phyloP scores from a whole-genome alignment of 2,329 filamentous ascomycete genomes.

The Ceratocystis ficicola region DNA sequence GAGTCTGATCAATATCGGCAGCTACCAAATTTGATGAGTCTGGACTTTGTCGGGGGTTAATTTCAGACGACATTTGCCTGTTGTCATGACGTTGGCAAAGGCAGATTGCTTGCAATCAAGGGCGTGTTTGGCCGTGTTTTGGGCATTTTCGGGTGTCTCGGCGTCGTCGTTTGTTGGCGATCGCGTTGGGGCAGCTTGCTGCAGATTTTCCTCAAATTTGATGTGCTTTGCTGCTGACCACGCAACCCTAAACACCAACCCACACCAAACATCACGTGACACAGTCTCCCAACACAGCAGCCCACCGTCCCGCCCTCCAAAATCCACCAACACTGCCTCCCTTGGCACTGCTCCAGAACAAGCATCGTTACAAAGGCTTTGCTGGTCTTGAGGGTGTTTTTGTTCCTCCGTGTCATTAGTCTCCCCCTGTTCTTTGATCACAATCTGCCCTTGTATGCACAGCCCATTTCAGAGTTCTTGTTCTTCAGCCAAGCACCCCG shows the following conservation, averaged over 20 bases:
- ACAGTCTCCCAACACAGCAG: no score
- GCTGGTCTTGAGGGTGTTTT: slow-evolving; percentile 6
- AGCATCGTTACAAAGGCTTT: not conserved
- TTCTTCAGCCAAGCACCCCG: not conserved
- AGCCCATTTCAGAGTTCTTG: not conserved
- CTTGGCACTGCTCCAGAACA: not conserved
- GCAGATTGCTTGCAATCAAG: no score
- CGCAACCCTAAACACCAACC: not conserved
- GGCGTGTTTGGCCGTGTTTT: not conserved
- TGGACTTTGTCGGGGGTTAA: not conserved
- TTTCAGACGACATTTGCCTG: slow-evolving; percentile 6
- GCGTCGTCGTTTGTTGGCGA: not conserved
- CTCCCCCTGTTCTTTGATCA: slow-evolving; percentile 4
- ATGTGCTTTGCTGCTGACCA: no score
- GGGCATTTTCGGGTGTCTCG: not conserved
- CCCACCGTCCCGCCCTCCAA: not conserved
- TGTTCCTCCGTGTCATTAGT: slow-evolving; percentile 9
- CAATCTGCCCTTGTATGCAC: slow-evolving; percentile 8
- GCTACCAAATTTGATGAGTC: not conserved
- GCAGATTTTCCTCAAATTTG: no score
- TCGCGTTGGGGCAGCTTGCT: no score
- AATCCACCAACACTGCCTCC: slow-evolving; percentile 1
- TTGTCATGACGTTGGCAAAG: not conserved
- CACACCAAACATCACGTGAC: not conserved
- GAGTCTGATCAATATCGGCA: slow-evolving; percentile 11